Evolutionary conservation across 495 filamentous ascomycete genomes (phyloP), one percentile per base, ranked within the genome.

Genomic region (Astrocystis sublimbata): DNA sequence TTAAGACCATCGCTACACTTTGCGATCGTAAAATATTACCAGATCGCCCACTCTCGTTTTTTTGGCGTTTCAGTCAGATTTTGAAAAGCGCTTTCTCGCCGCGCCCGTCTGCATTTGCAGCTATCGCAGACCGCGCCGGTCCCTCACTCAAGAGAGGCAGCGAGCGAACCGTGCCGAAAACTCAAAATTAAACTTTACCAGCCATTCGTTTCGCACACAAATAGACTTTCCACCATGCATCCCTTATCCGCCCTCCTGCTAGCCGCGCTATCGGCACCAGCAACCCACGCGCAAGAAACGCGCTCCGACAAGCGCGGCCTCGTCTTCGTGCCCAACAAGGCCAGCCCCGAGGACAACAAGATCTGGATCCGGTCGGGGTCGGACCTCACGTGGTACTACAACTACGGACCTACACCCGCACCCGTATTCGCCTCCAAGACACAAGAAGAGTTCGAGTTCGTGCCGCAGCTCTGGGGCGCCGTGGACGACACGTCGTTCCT

Each of bases 371-470:
- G 72, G 13, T 53, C 76, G 6, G 72, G 68, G 30, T 83, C 81
- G 7, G 81, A 83, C 52, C 69, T 92, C 63, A 90, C 86, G 2
- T 93, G 90, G 90, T 93, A 93, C 76, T 92, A 92, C 81, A 91
- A 91, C 75, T 92, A 92, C 74, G 64, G 66, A 15, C 65, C 78
- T 45, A 66, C 68, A 2, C 88, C 87, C 26, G 83, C 86, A 9
- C 41, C 78, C 0, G 72, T 71, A 26, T 85, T 80, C 73, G 53
- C 68, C 30, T 73, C 74, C 55, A 53, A 72, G 45, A 43, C 76
- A 7, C 74, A 84, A 64, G 64, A 72, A 66, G 59, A 77, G 0
- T 82, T 92, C 63, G 75, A 90, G 68, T 93, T 91, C 66, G 87
- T 93, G n/a, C 89, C 90, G 31, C 91, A 91, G 89, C 80, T 92